These are phyloP conservation scores for Podospora pseudopauciseta DNA, from an alignment of 495 filamentous ascomycete species.

Conservation along the genomic window DNA sequence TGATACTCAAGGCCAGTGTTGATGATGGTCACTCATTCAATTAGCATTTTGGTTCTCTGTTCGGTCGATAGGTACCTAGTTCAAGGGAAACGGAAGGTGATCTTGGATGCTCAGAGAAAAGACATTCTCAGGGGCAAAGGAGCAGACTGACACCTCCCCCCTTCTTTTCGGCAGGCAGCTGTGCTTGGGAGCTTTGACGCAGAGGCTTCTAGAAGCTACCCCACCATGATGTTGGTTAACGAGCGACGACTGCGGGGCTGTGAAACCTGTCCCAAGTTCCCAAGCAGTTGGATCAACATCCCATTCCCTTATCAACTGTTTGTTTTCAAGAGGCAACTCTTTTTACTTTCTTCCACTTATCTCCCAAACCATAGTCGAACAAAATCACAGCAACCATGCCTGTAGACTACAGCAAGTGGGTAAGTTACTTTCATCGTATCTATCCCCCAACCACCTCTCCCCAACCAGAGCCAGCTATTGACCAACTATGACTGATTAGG, in stretches of 20 bases:
- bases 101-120: not conserved
- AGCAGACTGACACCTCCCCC: not conserved
- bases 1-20: not conserved
- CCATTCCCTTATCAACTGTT: not conserved
- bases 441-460: not conserved
- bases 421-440: constrained; percentile 32
- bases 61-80: too few relatives aligned
- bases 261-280: constrained; percentile 2
- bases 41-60: too few relatives aligned
- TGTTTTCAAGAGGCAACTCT: not conserved
- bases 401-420: constrained; percentile 94
- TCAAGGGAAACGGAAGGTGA: too few relatives aligned
- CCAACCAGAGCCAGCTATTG: not conserved
- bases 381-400: constrained; percentile 57
- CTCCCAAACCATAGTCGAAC: not conserved
- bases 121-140: not conserved
- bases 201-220: constrained; percentile 21
- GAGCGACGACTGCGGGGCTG: not conserved
- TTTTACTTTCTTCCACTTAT: not conserved
- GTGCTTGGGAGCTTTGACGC: not conserved
- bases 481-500: constrained; percentile 43
- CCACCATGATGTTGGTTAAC: constrained; percentile 11
- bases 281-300: constrained; percentile 2
- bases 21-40: too few relatives aligned
- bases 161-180: not conserved